Conservation (phyloP, 805 yeast species). For the Yamadazyma phyllophila region DNA sequence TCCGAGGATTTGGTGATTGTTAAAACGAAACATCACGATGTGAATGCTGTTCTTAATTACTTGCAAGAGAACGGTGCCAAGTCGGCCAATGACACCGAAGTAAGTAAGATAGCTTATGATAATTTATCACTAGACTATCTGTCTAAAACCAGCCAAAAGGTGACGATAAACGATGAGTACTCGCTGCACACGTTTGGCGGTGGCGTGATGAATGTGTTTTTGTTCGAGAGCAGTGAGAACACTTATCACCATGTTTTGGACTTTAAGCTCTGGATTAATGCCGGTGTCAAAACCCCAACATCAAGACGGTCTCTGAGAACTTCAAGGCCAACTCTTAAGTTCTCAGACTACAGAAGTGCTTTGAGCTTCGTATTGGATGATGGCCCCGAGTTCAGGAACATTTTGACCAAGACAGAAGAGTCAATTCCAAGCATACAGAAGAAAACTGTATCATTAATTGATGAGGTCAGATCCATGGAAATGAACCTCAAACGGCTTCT, state of each 20-base stretch:
- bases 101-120: conserved; percentile 28
- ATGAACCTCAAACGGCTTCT: conserved; percentile 20
- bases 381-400: conserved; percentile 42
- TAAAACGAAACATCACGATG: conserved; percentile 19
- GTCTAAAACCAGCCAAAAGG: conserved; percentile 17
- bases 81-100: conserved; percentile 16
- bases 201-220: conserved; percentile 20
- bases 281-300: too few relatives aligned
- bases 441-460: conserved; percentile 22
- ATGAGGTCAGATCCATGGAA: conserved; percentile 33
- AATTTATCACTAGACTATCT: conserved; percentile 15
- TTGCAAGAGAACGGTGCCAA: background rate
- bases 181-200: conserved; percentile 14
- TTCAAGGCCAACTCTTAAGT: background rate
- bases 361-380: conserved; percentile 39
- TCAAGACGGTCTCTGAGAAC: too few relatives aligned
- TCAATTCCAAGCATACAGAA: conserved; percentile 27
- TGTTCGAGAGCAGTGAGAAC: conserved; percentile 22
- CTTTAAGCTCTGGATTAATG: conserved; percentile 27
- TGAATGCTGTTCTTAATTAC: background rate
- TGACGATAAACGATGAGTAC: conserved; percentile 29
- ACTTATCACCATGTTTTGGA: conserved; percentile 19
- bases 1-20: conserved; percentile 28
- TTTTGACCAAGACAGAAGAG: conserved; percentile 30
- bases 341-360: conserved; percentile 24